Evolutionary conservation across 148 eudicot species (phyloP).

Genomic region (Oxyria digyna): DNA sequence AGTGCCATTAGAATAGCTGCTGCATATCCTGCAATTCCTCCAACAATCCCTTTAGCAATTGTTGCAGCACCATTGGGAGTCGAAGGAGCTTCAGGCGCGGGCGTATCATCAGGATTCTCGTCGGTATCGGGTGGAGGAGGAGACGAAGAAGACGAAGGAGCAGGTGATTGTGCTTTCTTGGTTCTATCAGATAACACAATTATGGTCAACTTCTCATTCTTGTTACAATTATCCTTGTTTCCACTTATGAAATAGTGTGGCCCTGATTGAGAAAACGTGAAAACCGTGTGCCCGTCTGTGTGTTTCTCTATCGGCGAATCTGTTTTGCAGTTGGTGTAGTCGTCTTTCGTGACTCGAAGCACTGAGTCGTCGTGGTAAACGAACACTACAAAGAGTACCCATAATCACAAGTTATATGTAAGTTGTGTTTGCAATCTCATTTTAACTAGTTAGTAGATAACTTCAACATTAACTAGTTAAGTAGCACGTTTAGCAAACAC

Average conservation of each 20-base stretch:
- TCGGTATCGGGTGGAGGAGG: slow-evolving; percentile 17
- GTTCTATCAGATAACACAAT: slow-evolving; percentile 6
- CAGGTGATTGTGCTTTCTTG: slow-evolving; percentile 1
- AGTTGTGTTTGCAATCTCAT: too few relatives aligned
- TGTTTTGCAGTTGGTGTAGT: slow-evolving; percentile 12
- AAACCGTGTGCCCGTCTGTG: slow-evolving; percentile 9
- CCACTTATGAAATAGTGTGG: slow-evolving; percentile 16
- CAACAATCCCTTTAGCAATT: slow-evolving; percentile 16
- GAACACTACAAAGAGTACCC: slow-evolving; percentile 6
- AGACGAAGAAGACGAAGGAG: slow-evolving; percentile 14
- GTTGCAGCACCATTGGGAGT: slow-evolving; percentile 31
- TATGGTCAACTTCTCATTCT: slow-evolving; percentile 2
- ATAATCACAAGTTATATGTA: background rate
- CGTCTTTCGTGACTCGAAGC: slow-evolving; percentile 3
- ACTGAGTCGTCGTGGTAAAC: slow-evolving; percentile 8
- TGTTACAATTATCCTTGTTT: slow-evolving; percentile 3
- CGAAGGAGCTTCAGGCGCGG: slow-evolving; percentile 21
- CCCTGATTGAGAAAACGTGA: slow-evolving; percentile 7
- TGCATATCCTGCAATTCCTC: slow-evolving; percentile 36
- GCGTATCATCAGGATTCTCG: slow-evolving; percentile 26
- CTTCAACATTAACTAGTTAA: too few relatives aligned
- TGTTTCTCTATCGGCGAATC: slow-evolving; percentile 1
- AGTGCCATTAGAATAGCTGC: slow-evolving; percentile 35
- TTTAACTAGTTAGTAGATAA: too few relatives aligned
- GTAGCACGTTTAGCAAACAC: too few relatives aligned